Base-by-base conservation (phyloP, 2,329 filamentous ascomycete species). In the Fusarium drepaniforme region DNA sequence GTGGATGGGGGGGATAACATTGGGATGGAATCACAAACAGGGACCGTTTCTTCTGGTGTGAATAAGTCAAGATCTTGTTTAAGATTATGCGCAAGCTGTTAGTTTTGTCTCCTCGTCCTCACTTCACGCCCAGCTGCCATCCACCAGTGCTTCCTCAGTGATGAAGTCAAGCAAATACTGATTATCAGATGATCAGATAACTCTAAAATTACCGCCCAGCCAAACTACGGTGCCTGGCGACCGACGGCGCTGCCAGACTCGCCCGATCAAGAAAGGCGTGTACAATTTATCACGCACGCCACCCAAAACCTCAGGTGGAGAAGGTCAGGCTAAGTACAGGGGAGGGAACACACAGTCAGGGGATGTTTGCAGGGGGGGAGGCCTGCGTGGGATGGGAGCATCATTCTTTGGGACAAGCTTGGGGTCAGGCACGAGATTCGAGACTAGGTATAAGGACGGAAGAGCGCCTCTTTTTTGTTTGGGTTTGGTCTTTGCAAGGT, bases 161-260 rank as follows among this genome's bases (percentile, higher is more conserved):
- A 51, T 30, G 8, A 51, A 18, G 46, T 18, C 3, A 1, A 16
- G 46, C n/a, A 44, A 44, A 30, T 9, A 30, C 46, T 30, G 46
- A 49, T 65, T 71, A 71, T 71, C 68, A 71, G 68, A 71, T 71
- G 65, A 71, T 71, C 61, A 57, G 68, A 71, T 68, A 71, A 71
- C 65, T 71, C 53, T 71, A 71, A 68, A 44, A 49, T 53, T 64
- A 53, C 35, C 44, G 18, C 42, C 28, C 46, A 33, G 30, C 38
- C 13, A 25, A 58, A 58, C 46, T 58, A 33, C 33, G 28, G 58
- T 46, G 37, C 38, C 58, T 61, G 18, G 25, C 58, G 16, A 44
- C 40, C 37, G 16, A 61, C 38, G 25, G 25, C 25, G 38, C 25
- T 30, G 35, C 57, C 35, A 37, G 18, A 40, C 30, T 5, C n/a